phyloP scores from a whole-genome alignment of 2,329 filamentous ascomycete species.

The Diaporthe citriasiana region DNA sequence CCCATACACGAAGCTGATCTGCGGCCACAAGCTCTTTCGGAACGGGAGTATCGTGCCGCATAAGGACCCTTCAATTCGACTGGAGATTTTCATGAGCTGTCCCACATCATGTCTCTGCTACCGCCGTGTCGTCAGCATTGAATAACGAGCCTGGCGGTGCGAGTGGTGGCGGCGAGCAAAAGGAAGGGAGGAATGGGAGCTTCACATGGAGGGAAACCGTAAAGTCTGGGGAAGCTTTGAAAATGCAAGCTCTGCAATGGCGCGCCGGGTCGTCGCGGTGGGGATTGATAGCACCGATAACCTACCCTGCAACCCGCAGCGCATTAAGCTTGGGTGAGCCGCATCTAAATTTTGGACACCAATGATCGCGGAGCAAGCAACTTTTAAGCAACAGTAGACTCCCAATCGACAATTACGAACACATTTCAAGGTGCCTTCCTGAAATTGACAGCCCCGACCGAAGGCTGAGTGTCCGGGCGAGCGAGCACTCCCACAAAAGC shows the following conservation, averaged over 20 bases:
- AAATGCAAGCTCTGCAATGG: conserved; percentile 36
- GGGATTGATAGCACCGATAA: conserved; percentile 36
- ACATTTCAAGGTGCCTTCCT: background rate
- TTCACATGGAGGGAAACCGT: background rate
- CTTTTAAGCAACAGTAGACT: conserved; percentile 46
- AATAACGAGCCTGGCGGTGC: conserved; percentile 37
- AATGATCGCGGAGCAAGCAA: conserved; percentile 50
- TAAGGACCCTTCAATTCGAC: conserved; percentile 72
- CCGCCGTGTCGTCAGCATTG: conserved; percentile 48
- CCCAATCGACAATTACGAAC: background rate
- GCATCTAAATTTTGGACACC: conserved; percentile 55
- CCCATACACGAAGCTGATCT: conserved; percentile 10
- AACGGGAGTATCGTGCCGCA: conserved; percentile 68
- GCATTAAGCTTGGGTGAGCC: conserved; percentile 57
- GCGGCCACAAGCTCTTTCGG: conserved; percentile 49
- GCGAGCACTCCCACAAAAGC: conserved; percentile 36
- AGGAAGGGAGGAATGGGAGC: conserved; percentile 12
- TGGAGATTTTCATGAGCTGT: conserved; percentile 72
- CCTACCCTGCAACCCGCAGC: conserved; percentile 49
- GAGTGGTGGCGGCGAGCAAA: conserved; percentile 3
- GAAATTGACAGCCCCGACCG: background rate
- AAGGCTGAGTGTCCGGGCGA: background rate
- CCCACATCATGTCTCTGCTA: conserved; percentile 61
- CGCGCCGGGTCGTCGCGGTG: conserved; percentile 32
- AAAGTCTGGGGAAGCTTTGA: conserved; percentile 29